A percentile compares a stretch with the other conserved stretches of the same genome.
phyloP scores from a whole-genome alignment of 75 land plant species.

The Selaginella tamariscina region DNA sequence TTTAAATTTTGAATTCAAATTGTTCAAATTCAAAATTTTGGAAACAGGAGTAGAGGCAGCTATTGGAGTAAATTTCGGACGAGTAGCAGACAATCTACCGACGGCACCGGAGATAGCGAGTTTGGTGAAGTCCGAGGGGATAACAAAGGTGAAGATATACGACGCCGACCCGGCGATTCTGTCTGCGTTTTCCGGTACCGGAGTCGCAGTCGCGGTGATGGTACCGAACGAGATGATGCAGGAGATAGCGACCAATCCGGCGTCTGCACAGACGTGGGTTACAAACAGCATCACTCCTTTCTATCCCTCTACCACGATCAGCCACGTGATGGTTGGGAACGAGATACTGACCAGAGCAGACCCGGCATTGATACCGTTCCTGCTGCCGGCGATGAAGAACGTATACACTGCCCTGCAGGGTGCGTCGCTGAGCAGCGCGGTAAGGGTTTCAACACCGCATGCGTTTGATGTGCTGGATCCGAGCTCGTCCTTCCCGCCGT shows the following conservation, averaged over 20 bases:
- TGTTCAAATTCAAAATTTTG: too few species aligned
- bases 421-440: slow-evolving; percentile 16
- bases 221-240: neutral
- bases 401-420: slow-evolving; percentile 23
- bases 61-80: neutral
- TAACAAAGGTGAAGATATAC: slow-evolving; percentile 19
- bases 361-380: slow-evolving; percentile 10
- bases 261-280: neutral
- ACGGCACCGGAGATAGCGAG: slow-evolving; percentile 23
- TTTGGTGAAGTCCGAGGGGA: slow-evolving; percentile 14
- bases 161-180: slow-evolving; percentile 21
- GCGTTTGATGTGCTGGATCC: slow-evolving; percentile 1
- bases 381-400: slow-evolving; percentile 35
- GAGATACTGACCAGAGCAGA: slow-evolving; percentile 12
- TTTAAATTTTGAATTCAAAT: too few species aligned
- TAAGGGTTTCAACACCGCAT: neutral
- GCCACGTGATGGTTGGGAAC: neutral
- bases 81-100: slow-evolving; percentile 10
- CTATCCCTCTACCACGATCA: neutral
- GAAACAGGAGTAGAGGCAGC: slow-evolving; percentile 35
- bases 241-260: slow-evolving; percentile 10
- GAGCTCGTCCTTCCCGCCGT: neutral
- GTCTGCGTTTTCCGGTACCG: neutral
- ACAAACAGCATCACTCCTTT: neutral
- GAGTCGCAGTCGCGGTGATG: neutral